A percentile compares a stretch with the other conserved stretches of the same genome.
phyloP scores from a whole-genome alignment of 1,284 basidiomycete species.

The Sparassis latifolia region DNA sequence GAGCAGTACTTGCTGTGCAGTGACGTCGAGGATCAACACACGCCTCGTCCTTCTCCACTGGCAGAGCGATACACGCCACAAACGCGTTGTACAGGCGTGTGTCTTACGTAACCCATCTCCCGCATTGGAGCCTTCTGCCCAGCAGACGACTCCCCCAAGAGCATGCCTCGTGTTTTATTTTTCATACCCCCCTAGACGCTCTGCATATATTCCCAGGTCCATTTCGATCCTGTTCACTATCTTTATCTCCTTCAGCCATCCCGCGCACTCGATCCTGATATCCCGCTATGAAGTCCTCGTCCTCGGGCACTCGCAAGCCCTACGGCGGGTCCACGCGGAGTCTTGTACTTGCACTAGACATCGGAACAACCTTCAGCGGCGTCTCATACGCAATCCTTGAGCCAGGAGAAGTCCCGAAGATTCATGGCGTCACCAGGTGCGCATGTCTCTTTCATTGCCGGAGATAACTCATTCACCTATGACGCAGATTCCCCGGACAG shows the following conservation, averaged over 20 bases:
- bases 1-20: too few relatives aligned
- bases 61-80: constrained; percentile 14
- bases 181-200: constrained; percentile 4
- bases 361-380: constrained; percentile 72
- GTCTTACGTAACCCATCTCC: constrained; percentile 14
- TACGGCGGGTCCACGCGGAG: constrained; percentile 56
- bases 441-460: constrained; percentile 2
- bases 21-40: too few relatives aligned
- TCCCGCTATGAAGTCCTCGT: constrained; percentile 25
- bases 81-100: constrained; percentile 22
- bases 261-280: not conserved
- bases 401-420: constrained; percentile 66
- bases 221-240: not conserved
- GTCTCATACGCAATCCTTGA: constrained; percentile 73
- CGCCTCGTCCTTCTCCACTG: not conserved
- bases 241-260: constrained; percentile 1
- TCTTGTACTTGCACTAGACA: constrained; percentile 68
- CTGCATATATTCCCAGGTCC: constrained; percentile 10
- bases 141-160: constrained; percentile 1
- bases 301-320: constrained; percentile 57
- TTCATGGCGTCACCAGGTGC: constrained; percentile 71
- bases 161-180: constrained; percentile 17
- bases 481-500: constrained; percentile 64
- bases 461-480: constrained; percentile 6
- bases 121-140: constrained; percentile 5